Conservation (phyloP, 129 eudicot genomes). For the Kitagawia praeruptora region DNA sequence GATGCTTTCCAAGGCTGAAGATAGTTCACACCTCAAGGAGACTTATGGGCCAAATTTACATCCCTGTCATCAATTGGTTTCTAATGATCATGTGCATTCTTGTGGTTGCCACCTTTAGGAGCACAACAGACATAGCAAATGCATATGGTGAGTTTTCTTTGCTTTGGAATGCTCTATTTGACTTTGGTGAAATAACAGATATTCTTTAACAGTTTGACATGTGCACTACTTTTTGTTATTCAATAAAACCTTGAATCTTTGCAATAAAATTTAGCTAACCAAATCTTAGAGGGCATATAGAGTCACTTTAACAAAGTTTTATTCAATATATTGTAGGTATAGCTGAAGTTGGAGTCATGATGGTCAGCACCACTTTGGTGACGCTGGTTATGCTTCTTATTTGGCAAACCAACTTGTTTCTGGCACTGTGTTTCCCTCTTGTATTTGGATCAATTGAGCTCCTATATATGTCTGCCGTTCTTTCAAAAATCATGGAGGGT, state of each 20-base stretch:
- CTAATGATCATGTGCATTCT: conserved; percentile 85
- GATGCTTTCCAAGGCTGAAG: conserved; percentile 91
- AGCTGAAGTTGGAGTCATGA: conserved; percentile 95
- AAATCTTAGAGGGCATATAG: neutral
- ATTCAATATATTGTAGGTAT: conserved; percentile 46
- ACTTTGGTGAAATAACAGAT: neutral
- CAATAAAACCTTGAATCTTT: neutral
- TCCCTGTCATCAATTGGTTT: conserved; percentile 90
- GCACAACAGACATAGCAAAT: conserved; percentile 86
- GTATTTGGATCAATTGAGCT: conserved; percentile 79
- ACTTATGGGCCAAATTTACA: conserved; percentile 95
- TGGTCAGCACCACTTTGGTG: conserved; percentile 74
- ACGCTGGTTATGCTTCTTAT: conserved; percentile 93
- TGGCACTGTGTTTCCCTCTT: conserved; percentile 60
- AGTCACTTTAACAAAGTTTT: neutral
- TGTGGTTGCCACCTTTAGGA: conserved; percentile 80
- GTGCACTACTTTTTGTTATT: neutral
- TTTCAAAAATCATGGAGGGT: conserved; percentile 77
- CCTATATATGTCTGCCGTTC: conserved; percentile 68
- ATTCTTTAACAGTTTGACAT: neutral
- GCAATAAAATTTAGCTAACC: neutral
- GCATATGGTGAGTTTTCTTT: conserved; percentile 62
- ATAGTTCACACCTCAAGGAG: conserved; percentile 74
- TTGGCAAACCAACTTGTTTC: conserved; percentile 75
- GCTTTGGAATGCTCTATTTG: neutral